phyloP scores from a whole-genome alignment of 2,329 filamentous ascomycete genomes.

The Hawksworthiomyces lignivorus region DNA sequence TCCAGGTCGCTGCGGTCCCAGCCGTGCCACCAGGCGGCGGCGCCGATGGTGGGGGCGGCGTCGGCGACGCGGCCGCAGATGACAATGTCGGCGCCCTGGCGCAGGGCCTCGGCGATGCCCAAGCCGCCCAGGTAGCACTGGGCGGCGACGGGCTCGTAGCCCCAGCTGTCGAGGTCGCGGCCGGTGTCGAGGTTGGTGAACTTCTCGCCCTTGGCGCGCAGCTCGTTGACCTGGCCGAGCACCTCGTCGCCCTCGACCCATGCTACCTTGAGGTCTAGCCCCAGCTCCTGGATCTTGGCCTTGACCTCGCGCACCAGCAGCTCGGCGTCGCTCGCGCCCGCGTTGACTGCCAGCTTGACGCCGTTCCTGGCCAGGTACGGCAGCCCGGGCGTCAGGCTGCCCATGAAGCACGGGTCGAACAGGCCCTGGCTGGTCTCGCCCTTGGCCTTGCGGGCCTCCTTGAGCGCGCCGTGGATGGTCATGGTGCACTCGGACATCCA shows the following conservation, averaged over 20 bases:
- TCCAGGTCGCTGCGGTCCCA: constrained; percentile 36
- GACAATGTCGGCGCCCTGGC: constrained; percentile 27
- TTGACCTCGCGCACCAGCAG: constrained; percentile 13
- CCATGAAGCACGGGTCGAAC: constrained; percentile 26
- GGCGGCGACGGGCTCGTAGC: constrained; percentile 12
- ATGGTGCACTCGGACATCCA: constrained; percentile 27
- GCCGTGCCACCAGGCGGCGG: constrained; percentile 39
- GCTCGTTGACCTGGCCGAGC: constrained; percentile 13
- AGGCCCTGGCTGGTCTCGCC: constrained; percentile 13
- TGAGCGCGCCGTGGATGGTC: constrained; percentile 23
- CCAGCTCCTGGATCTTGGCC: constrained; percentile 16
- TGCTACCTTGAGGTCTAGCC: constrained; percentile 23
- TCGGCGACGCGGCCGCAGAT: constrained; percentile 31
- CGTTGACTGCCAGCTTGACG: constrained; percentile 26
- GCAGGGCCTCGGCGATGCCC: constrained; percentile 28
- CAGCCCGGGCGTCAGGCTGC: constrained; percentile 23
- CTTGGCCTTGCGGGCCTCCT: constrained; percentile 18
- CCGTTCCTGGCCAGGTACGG: constrained; percentile 18
- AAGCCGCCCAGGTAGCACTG: constrained; percentile 34
- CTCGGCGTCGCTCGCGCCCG: constrained; percentile 23
- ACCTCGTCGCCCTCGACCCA: constrained; percentile 26
- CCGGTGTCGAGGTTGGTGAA: constrained; percentile 14
- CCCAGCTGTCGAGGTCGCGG: constrained; percentile 12
- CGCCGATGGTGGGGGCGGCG: constrained; percentile 36
- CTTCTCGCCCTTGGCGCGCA: constrained; percentile 13